Base-by-base conservation (phyloP, 2,329 filamentous ascomycete species). In the Fusarium sterilihyphosum region DNA sequence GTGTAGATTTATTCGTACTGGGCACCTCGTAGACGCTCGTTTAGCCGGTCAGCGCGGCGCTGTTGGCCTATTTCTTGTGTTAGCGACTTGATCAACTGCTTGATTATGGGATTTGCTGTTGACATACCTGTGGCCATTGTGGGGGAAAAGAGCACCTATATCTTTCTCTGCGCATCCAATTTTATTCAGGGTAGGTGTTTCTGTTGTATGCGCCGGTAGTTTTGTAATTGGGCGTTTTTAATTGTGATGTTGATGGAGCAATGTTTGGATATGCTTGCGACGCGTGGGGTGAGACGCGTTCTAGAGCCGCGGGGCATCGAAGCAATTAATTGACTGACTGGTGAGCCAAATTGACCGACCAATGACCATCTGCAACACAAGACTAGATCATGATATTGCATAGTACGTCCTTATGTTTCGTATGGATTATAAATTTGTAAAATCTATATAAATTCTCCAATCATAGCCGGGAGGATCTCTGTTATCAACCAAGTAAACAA, bases 11-110 rank as follows among this genome's bases (percentile, higher is more conserved):
- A 18, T 37, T 37, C 35, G 35, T 37, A 91, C 90, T 89, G 88
- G 47, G 90, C 90, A 70, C 90, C 90, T 71, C 90, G 89, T 79
- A 92, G 88, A 79, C 90, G 90, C 83, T 91, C 87, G 72, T 90
- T 89, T 83, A 92, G 86, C 78, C 89, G 89, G 79, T 91, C 89
- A 75, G 89, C 88, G 75, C 90, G 89, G 78, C 85, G 87, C 89
- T 83, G 80, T 61, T 80, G 81, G 71, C 80, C 82, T 82, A 29
- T 40, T 24, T 10, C 1, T 41, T 18, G n/a, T 62, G 50, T 77
- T 70, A 77, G 65, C 22, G 11, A 22, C 16, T 11, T 17, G 20
- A 16, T 50, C 24, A 18, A 26, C 3, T 16, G 17, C 12, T 35
- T 24, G n/a, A 33, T 52, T 8, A 44, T 40, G 40, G 14, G 20